phyloP scores from a whole-genome alignment of 306 rosid species.

The Gleditsia sinensis region DNA sequence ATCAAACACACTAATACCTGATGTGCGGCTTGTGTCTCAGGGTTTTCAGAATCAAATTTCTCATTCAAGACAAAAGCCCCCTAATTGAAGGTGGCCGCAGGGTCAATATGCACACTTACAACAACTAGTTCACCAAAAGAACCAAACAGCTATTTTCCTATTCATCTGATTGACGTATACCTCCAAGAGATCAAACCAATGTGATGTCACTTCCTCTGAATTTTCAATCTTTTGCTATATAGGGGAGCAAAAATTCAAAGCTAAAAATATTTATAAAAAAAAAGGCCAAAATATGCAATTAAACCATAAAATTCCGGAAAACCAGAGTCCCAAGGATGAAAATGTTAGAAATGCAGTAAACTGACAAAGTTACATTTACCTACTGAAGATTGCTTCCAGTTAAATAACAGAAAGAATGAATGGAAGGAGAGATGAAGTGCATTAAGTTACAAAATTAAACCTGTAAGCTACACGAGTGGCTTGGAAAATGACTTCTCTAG shows the following conservation, averaged over 20 bases:
- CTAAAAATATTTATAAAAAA: background rate
- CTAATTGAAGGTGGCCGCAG: background rate
- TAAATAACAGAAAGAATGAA: slow-evolving; percentile 21
- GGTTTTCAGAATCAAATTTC: slow-evolving; percentile 8
- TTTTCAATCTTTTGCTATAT: background rate
- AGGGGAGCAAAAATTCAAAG: background rate
- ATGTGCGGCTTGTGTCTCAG: background rate
- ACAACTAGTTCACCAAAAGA: background rate
- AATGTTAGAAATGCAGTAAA: slow-evolving; percentile 16
- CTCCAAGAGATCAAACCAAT: background rate
- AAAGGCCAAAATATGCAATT: slow-evolving; percentile 28
- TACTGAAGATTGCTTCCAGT: background rate
- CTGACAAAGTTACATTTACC: background rate
- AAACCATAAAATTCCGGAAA: slow-evolving; percentile 1
- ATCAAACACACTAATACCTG: background rate
- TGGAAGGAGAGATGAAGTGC: slow-evolving; percentile 11
- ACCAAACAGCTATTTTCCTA: no score
- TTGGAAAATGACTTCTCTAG: slow-evolving; percentile 75
- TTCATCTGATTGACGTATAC: background rate
- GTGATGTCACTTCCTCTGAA: background rate
- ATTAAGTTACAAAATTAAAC: slow-evolving; percentile 46
- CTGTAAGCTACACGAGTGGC: slow-evolving; percentile 99
- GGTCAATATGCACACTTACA: background rate
- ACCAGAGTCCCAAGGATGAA: background rate
- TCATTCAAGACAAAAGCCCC: background rate